Percentiles rank a stretch among this genome's conserved stretches.
Conservation (phyloP, 2,329 filamentous ascomycete species). For the Sporothrix inflata region DNA sequence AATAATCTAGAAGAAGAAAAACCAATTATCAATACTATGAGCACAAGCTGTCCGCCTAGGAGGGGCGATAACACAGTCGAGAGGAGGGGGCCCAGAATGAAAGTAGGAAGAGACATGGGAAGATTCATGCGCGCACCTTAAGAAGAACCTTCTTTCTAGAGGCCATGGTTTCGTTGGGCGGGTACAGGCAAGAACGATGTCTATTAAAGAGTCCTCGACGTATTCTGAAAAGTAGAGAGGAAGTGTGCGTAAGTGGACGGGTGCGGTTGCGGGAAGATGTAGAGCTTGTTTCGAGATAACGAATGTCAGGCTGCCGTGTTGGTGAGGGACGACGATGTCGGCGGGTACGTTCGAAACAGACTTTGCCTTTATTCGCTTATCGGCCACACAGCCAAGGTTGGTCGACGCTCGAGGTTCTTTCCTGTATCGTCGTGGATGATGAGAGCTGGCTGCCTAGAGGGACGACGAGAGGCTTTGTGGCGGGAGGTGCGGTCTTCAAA, state of each 20-base stretch:
- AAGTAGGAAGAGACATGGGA: background rate
- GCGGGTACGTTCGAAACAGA: background rate
- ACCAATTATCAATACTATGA: background rate
- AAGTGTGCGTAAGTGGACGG: background rate
- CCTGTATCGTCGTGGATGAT: background rate
- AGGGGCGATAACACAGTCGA: background rate
- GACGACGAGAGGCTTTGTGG: constrained; percentile 8
- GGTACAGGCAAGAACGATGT: background rate
- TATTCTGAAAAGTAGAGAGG: background rate
- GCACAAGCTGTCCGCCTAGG: background rate
- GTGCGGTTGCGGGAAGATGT: background rate
- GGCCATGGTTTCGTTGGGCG: constrained; percentile 59
- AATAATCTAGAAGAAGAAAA: constrained; percentile 74
- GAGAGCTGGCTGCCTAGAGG: background rate
- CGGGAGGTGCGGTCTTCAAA: background rate
- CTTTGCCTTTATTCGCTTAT: background rate
- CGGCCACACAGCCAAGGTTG: background rate
- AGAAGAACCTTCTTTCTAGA: constrained; percentile 88
- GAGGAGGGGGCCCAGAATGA: background rate
- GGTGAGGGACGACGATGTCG: background rate
- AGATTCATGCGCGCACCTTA: constrained; percentile 61
- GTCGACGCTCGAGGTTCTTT: background rate
- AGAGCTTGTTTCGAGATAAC: background rate
- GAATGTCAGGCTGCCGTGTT: background rate
- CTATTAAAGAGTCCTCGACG: background rate